Evolutionary conservation across 1,139 yeast genomes (phyloP), one percentile per base, ranked within the genome.

Genomic region (Protomyces arabidopsidicola): DNA sequence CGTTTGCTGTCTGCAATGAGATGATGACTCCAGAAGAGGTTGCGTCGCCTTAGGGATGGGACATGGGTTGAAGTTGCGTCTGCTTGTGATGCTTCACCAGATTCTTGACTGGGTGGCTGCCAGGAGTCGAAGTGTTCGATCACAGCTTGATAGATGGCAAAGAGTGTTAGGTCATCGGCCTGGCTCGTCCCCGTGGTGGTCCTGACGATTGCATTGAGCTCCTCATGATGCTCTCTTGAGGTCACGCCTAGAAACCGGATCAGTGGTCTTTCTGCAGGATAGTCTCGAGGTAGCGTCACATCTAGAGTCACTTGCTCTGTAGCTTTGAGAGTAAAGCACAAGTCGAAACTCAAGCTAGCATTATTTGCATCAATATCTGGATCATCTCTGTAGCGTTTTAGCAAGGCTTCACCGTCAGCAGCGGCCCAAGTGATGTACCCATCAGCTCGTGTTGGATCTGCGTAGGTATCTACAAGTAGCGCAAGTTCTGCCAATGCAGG

Each of bases 1-100:
- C 66, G 54, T 36, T 57, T 59, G 53, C 59, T 54, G 18, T 53
- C 53, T 45, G 66, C 66, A 20, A 64, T 51, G 42, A 65, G 63
- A 27, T 65, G 67, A 35, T 48, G 65, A 51, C 56, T 57, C 36
- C 55, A 58, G 53, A 63, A 53, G 35, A 48, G 53, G 39, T 54
- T 36, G 27, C 59, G 45, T 31, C 48, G 20, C 14, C 48, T 18
- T 14, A 12, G 22, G 20, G 48, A 42, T 20, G 24, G 48, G 20
- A 5, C 2, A 16, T 18, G 48, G 14, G 6, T 20, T 3, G 42
- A 16, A 14, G 42, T 12, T 6, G n/a, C 42, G 5, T 38, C 42
- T 38, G 42, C 42, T 16, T 8, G n/a, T 16, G 14, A 38, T 16
- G 3, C 14, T 38, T 38, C 42, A 1, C 2, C 42, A 10, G 42